phyloP scores from a whole-genome alignment of 331 rosid genomes.

The Quercus tomentella region DNA sequence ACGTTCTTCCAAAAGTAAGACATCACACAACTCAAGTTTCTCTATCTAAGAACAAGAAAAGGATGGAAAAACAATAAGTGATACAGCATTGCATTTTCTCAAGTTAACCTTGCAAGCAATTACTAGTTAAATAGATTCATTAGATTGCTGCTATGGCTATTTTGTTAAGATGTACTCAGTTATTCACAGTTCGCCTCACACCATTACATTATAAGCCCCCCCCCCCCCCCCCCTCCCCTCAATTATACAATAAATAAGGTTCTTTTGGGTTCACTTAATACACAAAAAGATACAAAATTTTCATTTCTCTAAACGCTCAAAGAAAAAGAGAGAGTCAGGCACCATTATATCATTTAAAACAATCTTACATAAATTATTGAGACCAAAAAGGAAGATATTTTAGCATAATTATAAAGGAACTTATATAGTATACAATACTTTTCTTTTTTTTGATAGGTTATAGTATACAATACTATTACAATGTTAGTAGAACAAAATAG shows the following conservation, averaged over 20 bases:
- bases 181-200: no score
- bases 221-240: background rate
- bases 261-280: background rate
- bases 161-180: no score
- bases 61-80: background rate
- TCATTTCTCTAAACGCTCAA: background rate
- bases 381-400: background rate
- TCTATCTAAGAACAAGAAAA: background rate
- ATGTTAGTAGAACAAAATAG: background rate
- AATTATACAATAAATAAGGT: background rate
- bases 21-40: background rate
- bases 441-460: background rate
- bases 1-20: background rate
- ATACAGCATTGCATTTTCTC: no score
- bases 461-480: background rate
- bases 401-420: background rate
- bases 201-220: no score
- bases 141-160: no score
- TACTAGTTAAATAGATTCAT: no score
- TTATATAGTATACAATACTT: background rate
- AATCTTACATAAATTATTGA: background rate
- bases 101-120: no score
- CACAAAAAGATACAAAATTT: background rate
- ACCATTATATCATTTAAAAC: background rate
- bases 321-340: background rate